Base-by-base conservation (phyloP, 208 protist genomes). In the Trypanosoma grayi region DNA sequence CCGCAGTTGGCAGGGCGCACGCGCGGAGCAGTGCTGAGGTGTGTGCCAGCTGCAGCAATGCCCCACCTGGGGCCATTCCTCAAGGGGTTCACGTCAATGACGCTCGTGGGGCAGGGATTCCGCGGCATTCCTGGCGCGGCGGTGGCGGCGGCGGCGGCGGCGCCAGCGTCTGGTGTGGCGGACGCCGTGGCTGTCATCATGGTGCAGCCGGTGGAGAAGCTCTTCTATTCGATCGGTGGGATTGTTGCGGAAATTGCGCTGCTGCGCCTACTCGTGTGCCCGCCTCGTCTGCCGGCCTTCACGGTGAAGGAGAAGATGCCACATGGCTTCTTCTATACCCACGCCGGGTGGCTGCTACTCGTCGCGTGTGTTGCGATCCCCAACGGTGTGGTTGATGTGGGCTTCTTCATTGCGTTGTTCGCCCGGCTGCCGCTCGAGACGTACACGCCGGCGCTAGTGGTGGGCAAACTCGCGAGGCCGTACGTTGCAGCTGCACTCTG, bases 401-500 rank as follows among this genome's bases (percentile, higher is more conserved):
- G 73, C 30, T 43, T 87, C 13, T n/a, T 87, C n/a, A 48, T 79
- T 27, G 43, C 81, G 16, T 53, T 86, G 10, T 20, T 73, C n/a
- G 45, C 57, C 11, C 64, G 77, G 43, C 62, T 89, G 18, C 74
- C 77, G 3, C 41, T 47, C n/a, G 41, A 64, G 18, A 78, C 80
- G n/a, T 89, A 83, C 65, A 52, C 57, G 4, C 81, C 81, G 4
- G 75, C 79, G 1, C 47, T 88, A 31, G 43, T 88, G 4, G 46
- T 83, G 6, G 79, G 79, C n/a, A 67, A 76, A 50, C 56, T 92
- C 18, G 28, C 77, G 40, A 73, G 75, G 36, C 81, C 81, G 20
- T 92, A 89, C 58, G 48, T 78, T 24, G 61, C 67, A 7, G 77
- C 84, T 11, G 67, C 70, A 16, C 48, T 87, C 30, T 62, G 55